phyloP scores from a whole-genome alignment of 2,329 filamentous ascomycete species.

The Westerdykella sp. region DNA sequence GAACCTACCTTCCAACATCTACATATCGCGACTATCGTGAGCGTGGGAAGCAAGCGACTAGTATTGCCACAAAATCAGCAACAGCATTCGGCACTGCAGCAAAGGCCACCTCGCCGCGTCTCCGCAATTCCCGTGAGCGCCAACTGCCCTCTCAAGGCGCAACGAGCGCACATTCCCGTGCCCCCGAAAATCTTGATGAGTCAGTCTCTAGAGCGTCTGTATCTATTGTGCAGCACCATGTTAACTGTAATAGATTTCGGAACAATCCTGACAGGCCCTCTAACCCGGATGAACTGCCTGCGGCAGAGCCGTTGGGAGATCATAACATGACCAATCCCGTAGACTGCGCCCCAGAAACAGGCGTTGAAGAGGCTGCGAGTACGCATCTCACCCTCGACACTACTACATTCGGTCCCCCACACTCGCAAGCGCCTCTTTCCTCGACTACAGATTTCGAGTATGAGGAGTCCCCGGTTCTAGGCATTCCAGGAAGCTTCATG shows the following conservation, averaged over 20 bases:
- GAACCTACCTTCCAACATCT: constrained; percentile 19
- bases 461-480: constrained; percentile 60
- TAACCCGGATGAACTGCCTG: no score
- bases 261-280: no score
- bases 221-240: no score
- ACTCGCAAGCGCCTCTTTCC: constrained; percentile 4
- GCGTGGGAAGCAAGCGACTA: constrained; percentile 21
- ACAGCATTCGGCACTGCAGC: constrained; percentile 27
- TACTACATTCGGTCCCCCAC: no score
- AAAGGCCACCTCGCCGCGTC: constrained; percentile 27
- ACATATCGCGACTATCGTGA: constrained; percentile 30
- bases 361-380: no score
- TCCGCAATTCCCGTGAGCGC: constrained; percentile 31
- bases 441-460: constrained; percentile 40
- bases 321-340: no score
- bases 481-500: constrained; percentile 58
- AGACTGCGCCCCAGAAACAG: no score
- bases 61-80: constrained; percentile 20
- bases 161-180: constrained; percentile 16
- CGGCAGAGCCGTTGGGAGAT: no score
- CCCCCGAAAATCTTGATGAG: neutral
- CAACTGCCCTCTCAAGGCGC: constrained; percentile 20
- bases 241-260: no score
- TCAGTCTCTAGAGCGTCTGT: no score
- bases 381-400: no score